Evolutionary conservation across 179 eudicot species (phyloP).

Genomic region (Silene noctiflora): DNA sequence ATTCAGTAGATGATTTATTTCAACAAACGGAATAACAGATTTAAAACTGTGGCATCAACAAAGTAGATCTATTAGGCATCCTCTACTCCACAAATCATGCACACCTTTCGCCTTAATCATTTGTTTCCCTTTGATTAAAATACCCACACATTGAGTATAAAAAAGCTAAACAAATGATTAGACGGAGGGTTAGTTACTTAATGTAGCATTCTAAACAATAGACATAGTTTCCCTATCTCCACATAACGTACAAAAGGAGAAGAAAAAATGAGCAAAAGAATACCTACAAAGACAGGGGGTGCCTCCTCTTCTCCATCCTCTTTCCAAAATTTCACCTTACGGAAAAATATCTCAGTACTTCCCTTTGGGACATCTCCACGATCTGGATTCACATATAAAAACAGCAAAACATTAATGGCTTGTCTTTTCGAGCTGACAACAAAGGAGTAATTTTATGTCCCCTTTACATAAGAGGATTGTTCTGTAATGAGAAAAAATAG

Average conservation of each 20-base stretch:
- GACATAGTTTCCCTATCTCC: background rate
- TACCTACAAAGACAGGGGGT: slow-evolving; percentile 99
- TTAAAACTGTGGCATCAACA: too few relatives aligned
- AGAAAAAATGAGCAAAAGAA: slow-evolving; percentile 28
- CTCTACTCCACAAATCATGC: background rate
- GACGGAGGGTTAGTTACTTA: background rate
- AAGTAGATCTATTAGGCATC: background rate
- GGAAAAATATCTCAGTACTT: slow-evolving; percentile 89
- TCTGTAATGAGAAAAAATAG: background rate
- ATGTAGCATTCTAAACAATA: background rate
- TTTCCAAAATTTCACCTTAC: slow-evolving; percentile 96
- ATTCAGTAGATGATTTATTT: too few relatives aligned
- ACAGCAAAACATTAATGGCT: slow-evolving; percentile 6
- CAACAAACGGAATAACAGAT: too few relatives aligned
- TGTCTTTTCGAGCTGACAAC: background rate
- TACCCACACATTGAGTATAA: too few relatives aligned
- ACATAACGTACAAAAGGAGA: background rate
- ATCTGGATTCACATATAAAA: slow-evolving; percentile 42
- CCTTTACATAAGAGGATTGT: background rate
- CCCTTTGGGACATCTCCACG: slow-evolving; percentile 94
- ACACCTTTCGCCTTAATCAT: background rate
- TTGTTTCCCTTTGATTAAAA: too few relatives aligned
- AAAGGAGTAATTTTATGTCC: background rate
- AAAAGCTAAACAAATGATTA: too few relatives aligned
- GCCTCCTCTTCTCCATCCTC: slow-evolving; percentile 98